Percentiles rank a stretch among this genome's conserved stretches.
Evolutionary conservation across 2,329 filamentous ascomycete genomes (phyloP).

Genomic region (Chaetomiaceae sp.): DNA sequence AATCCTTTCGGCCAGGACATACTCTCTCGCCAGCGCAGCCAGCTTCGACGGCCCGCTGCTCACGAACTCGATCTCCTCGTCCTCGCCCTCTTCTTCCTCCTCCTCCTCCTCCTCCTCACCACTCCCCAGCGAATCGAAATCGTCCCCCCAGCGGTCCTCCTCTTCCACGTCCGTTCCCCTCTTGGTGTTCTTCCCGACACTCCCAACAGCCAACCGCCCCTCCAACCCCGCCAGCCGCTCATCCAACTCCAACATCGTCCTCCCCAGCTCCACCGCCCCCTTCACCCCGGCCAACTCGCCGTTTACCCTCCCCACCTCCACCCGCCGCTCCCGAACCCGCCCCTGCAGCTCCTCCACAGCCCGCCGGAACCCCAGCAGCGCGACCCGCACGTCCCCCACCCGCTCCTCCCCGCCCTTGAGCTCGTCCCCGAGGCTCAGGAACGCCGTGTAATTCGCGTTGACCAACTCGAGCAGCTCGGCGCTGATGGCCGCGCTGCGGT

Average conservation of each 20-base stretch:
- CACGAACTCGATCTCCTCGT: constrained; percentile 34
- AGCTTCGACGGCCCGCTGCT: constrained; percentile 47
- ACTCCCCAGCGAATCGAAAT: constrained; percentile 29
- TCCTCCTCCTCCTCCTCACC: constrained; percentile 33
- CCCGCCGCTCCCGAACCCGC: constrained; percentile 59
- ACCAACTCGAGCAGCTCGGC: constrained; percentile 90
- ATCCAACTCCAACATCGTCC: constrained; percentile 63
- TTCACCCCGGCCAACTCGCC: constrained; percentile 63
- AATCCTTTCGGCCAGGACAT: constrained; percentile 40
- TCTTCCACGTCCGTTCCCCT: constrained; percentile 28
- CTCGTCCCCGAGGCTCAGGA: constrained; percentile 75
- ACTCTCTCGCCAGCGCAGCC: constrained; percentile 43
- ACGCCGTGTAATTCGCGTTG: constrained; percentile 91
- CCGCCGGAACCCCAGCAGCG: constrained; percentile 76
- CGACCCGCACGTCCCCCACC: constrained; percentile 84
- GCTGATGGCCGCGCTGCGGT: constrained; percentile 73
- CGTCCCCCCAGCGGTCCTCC: constrained; percentile 28
- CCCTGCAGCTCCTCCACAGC: constrained; percentile 72
- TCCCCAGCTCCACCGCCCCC: constrained; percentile 56
- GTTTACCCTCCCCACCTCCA: constrained; percentile 22
- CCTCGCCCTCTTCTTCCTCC: constrained; percentile 32
- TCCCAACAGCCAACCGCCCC: constrained; percentile 53
- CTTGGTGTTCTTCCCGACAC: constrained; percentile 17
- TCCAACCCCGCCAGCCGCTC: constrained; percentile 61
- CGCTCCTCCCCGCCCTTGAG: constrained; percentile 85